Conservation (phyloP, 257 asterid genomes). For the Ligustrum vulgare region DNA sequence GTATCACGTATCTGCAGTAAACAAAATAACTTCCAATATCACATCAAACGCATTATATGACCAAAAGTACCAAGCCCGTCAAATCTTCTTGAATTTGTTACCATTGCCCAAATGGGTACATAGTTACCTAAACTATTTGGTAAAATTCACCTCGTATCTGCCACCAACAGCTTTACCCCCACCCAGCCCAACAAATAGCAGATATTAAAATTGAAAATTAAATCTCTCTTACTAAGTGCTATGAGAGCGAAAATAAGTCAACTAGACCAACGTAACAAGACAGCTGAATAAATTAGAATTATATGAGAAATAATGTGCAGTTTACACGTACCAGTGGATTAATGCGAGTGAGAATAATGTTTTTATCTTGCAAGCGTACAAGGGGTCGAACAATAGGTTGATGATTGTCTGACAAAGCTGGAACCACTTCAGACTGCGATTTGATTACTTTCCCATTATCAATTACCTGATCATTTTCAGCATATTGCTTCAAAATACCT, state of each 20-base stretch:
- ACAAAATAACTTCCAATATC: slow-evolving; percentile 16
- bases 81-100: slow-evolving; percentile 6
- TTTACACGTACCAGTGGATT: slow-evolving; percentile 64
- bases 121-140: neutral
- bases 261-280: neutral
- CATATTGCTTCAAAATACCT: slow-evolving; percentile 83
- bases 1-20: slow-evolving; percentile 84
- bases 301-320: slow-evolving; percentile 4
- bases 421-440: slow-evolving; percentile 85
- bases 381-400: slow-evolving; percentile 90
- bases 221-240: neutral
- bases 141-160: slow-evolving; percentile 13
- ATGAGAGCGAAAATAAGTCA: neutral
- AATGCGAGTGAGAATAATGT: slow-evolving; percentile 89
- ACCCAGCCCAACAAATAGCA: neutral
- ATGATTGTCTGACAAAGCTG: slow-evolving; percentile 75
- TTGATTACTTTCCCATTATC: slow-evolving; percentile 81
- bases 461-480: slow-evolving; percentile 87
- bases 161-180: neutral
- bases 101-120: slow-evolving; percentile 20
- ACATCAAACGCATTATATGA: neutral
- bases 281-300: neutral
- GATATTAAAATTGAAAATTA: neutral
- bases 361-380: slow-evolving; percentile 79
- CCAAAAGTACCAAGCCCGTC: slow-evolving; percentile 2